Conservation (phyloP, 1,284 basidiomycete genomes). For the Sporisorium sorghi region DNA sequence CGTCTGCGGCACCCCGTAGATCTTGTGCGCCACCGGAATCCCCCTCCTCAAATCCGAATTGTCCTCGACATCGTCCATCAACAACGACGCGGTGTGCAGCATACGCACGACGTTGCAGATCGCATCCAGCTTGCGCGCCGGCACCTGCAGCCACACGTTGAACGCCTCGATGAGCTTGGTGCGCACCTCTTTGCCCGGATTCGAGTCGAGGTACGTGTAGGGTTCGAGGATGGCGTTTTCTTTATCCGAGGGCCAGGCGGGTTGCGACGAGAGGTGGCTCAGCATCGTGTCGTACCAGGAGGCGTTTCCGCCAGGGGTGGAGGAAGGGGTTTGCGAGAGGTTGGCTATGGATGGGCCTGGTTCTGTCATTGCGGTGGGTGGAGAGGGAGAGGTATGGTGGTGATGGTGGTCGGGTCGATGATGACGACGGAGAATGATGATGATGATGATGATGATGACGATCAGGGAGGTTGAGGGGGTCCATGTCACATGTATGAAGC, state of each 20-base stretch:
- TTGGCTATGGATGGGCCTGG: constrained; percentile 44
- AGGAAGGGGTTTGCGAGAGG: constrained; percentile 46
- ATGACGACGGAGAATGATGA: too few species aligned
- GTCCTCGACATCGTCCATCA: constrained; percentile 98
- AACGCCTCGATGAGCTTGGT: constrained; percentile 91
- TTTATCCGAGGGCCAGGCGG: constrained; percentile 70
- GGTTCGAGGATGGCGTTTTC: constrained; percentile 77
- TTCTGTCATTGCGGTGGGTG: constrained; percentile 8
- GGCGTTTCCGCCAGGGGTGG: constrained; percentile 37
- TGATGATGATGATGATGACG: constrained; percentile 6
- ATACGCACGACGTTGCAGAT: constrained; percentile 87
- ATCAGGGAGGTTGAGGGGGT: neutral
- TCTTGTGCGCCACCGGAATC: constrained; percentile 88
- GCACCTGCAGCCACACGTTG: constrained; percentile 90
- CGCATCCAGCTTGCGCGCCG: constrained; percentile 77
- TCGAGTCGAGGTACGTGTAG: constrained; percentile 84
- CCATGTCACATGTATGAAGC: neutral
- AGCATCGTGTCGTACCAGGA: constrained; percentile 67
- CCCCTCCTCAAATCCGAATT: constrained; percentile 89
- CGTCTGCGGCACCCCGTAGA: constrained; percentile 94
- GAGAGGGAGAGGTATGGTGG: neutral
- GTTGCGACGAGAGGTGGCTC: constrained; percentile 54
- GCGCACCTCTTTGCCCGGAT: constrained; percentile 93
- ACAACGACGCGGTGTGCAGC: constrained; percentile 91
- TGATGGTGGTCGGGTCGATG: constrained; percentile 1